Conservation (phyloP, 2,329 filamentous ascomycete genomes). For the Xylaria sp. region DNA sequence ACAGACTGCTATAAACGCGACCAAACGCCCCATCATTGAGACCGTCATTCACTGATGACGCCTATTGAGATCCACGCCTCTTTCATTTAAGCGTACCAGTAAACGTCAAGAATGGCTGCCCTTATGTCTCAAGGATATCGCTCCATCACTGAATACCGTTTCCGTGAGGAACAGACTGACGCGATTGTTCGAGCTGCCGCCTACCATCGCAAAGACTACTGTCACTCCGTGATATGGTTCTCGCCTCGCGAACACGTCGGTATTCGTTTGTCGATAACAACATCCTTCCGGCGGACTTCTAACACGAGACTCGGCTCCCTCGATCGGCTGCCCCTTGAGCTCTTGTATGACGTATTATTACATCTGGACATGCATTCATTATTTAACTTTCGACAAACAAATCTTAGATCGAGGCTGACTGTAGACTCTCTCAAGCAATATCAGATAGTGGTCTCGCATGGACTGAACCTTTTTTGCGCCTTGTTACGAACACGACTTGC, state of each 20-base stretch:
- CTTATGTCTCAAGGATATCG: conserved; percentile 20
- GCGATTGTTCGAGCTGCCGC: conserved; percentile 47
- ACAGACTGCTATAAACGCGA: not conserved
- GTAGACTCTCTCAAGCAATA: conserved; percentile 47
- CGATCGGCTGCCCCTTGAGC: conserved; percentile 48
- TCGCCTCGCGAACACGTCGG: conserved; percentile 44
- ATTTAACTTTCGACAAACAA: conserved; percentile 49
- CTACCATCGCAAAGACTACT: conserved; percentile 49
- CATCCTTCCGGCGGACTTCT: conserved; percentile 43
- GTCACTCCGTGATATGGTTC: conserved; percentile 50
- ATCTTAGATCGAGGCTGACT: conserved; percentile 40
- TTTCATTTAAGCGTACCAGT: no score
- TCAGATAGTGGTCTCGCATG: conserved; percentile 37
- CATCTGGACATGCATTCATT: conserved; percentile 50
- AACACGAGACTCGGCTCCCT: conserved; percentile 45
- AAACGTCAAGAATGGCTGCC: conserved; percentile 21
- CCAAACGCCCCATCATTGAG: conserved; percentile 2
- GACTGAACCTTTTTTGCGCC: conserved; percentile 48
- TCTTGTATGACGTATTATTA: conserved; percentile 47
- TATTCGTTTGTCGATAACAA: conserved; percentile 48
- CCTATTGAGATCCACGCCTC: conserved; percentile 6
- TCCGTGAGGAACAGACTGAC: conserved; percentile 22
- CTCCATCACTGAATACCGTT: conserved; percentile 17
- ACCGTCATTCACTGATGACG: conserved; percentile 3
- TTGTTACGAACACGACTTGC: conserved; percentile 48